Percentiles rank a stretch among this genome's conserved stretches.
phyloP scores from a whole-genome alignment of 1,139 yeast genomes.

The Oligophagozyma castellii region DNA sequence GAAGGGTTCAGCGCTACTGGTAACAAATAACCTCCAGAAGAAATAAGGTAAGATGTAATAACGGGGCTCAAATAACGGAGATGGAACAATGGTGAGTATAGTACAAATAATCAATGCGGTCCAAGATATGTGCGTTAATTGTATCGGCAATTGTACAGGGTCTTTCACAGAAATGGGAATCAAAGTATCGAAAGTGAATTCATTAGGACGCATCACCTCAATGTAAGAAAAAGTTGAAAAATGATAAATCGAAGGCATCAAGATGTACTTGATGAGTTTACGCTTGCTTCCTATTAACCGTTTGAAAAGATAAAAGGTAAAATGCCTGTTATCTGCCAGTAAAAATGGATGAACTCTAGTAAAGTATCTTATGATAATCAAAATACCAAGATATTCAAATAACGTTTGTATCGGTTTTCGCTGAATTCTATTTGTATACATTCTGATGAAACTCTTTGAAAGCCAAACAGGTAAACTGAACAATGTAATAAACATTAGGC shows the following conservation, averaged over 20 bases:
- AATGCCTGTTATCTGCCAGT: slow-evolving; percentile 89
- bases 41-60: slow-evolving; percentile 75
- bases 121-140: slow-evolving; percentile 29
- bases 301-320: slow-evolving; percentile 73
- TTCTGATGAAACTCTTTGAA: slow-evolving; percentile 27
- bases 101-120: slow-evolving; percentile 41
- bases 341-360: slow-evolving; percentile 82
- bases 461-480: slow-evolving; percentile 66
- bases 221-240: slow-evolving; percentile 42
- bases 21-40: slow-evolving; percentile 51
- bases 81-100: slow-evolving; percentile 56
- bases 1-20: slow-evolving; percentile 30
- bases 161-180: slow-evolving; percentile 26
- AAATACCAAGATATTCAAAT: slow-evolving; percentile 30
- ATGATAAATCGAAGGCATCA: slow-evolving; percentile 59
- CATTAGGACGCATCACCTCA: slow-evolving; percentile 26
- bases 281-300: slow-evolving; percentile 38
- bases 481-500: slow-evolving; percentile 44
- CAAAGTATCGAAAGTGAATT: slow-evolving; percentile 24
- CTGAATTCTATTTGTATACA: slow-evolving; percentile 25
- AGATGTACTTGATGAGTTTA: slow-evolving; percentile 21
- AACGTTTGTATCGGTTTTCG: slow-evolving; percentile 18
- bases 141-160: slow-evolving; percentile 25
- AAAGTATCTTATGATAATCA: slow-evolving; percentile 38
- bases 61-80: slow-evolving; percentile 88